These are phyloP conservation scores for Neoarthrinium moseri DNA, from an alignment of 2,329 filamentous ascomycete species.

Conservation along the genomic window DNA sequence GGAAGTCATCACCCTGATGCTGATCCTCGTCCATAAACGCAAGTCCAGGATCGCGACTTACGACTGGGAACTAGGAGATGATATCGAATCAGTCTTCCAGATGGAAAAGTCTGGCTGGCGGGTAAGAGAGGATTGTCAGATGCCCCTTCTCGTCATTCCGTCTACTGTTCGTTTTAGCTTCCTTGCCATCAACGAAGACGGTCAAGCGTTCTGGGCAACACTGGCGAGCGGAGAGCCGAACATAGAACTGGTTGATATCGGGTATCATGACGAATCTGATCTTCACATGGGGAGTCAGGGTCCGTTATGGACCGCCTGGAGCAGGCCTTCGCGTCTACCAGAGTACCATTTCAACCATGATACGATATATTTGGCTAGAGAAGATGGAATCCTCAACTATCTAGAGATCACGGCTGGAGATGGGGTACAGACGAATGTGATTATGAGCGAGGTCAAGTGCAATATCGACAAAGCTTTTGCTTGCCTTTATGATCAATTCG, in stretches of 20 bases:
- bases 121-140: constrained; percentile 49
- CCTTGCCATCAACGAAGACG: constrained; percentile 63
- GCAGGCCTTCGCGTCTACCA: constrained; percentile 68
- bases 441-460: constrained; percentile 66
- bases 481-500: constrained; percentile 64
- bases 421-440: constrained; percentile 52
- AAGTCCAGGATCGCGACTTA: constrained; percentile 54
- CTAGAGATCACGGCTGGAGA: constrained; percentile 64
- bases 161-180: constrained; percentile 70
- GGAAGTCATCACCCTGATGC: constrained; percentile 72
- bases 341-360: constrained; percentile 66
- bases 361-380: constrained; percentile 80
- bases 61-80: constrained; percentile 57
- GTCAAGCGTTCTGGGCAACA: constrained; percentile 20
- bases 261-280: constrained; percentile 37
- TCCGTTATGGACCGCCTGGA: constrained; percentile 82
- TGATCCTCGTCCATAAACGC: constrained; percentile 54
- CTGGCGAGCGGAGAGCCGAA: constrained; percentile 30
- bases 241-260: constrained; percentile 44
- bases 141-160: constrained; percentile 72
- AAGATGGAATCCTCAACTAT: constrained; percentile 79
- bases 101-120: constrained; percentile 48
- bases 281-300: constrained; percentile 44
- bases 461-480: constrained; percentile 83
- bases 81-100: constrained; percentile 42